Evolutionary conservation across 805 yeast genomes (phyloP).

Genomic region (Candida nitratophila): DNA sequence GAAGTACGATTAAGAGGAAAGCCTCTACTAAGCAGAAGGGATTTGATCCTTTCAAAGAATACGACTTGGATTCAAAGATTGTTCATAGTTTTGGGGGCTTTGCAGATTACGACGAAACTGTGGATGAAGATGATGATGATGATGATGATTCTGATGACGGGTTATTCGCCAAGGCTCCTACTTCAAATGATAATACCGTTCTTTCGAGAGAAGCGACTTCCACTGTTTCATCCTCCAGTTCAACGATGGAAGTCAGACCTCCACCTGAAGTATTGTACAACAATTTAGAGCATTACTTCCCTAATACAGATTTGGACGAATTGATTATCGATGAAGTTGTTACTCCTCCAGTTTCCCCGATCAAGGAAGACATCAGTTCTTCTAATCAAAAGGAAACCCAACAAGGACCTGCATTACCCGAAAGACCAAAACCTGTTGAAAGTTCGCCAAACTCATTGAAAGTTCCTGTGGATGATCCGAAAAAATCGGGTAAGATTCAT

Average conservation of each 20-base stretch:
- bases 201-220: background rate
- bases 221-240: background rate
- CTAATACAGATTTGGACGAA: conserved; percentile 84
- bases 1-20: conserved; percentile 5
- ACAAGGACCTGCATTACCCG: conserved; percentile 4
- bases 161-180: conserved; percentile 49
- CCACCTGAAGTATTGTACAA: conserved; percentile 91
- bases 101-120: conserved; percentile 9
- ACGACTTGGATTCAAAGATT: conserved; percentile 64
- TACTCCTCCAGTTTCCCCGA: conserved; percentile 50
- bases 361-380: conserved; percentile 22
- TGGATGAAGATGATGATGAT: conserved; percentile 18
- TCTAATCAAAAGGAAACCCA: too few species aligned
- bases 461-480: background rate
- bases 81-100: conserved; percentile 44
- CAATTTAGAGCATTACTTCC: conserved; percentile 87
- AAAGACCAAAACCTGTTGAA: background rate
- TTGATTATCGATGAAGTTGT: conserved; percentile 76
- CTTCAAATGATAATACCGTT: conserved; percentile 8
- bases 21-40: background rate
- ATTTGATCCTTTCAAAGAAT: conserved; percentile 59
- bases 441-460: conserved; percentile 23
- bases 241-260: conserved; percentile 69
- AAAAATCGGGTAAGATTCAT: conserved; percentile 27
- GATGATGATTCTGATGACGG: conserved; percentile 48